phyloP scores from a whole-genome alignment of 208 protist species.

The Leishmania gerbilli region DNA sequence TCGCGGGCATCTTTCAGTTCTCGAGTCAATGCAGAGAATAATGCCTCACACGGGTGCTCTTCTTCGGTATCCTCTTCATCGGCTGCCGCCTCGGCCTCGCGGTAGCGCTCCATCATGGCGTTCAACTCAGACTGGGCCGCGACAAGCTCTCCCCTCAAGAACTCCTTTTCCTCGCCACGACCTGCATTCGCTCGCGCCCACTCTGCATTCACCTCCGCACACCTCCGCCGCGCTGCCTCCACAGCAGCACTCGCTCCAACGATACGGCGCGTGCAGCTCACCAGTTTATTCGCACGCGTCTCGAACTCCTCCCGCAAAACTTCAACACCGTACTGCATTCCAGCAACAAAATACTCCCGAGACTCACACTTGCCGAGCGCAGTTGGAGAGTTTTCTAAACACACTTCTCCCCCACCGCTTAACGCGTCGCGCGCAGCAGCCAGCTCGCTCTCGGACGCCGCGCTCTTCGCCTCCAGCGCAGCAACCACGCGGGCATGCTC shows the following conservation, averaged over 20 bases:
- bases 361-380: neutral
- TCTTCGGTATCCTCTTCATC: neutral
- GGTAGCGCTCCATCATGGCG: neutral
- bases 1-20: constrained; percentile 10
- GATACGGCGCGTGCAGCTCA: neutral
- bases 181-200: neutral
- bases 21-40: neutral
- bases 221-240: constrained; percentile 3
- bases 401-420: too few species aligned
- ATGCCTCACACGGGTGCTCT: neutral
- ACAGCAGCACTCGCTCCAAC: neutral
- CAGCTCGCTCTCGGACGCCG: constrained; percentile 12
- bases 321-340: neutral
- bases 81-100: constrained; percentile 1
- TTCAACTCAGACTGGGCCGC: neutral
- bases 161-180: neutral
- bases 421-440: neutral
- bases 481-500: neutral
- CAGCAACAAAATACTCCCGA: neutral
- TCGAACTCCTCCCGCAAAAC: neutral
- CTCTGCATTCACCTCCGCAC: neutral
- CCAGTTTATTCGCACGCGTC: neutral
- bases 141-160: neutral
- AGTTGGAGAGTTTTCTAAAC: neutral
- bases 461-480: constrained; percentile 1